phyloP scores from a whole-genome alignment of 805 yeast genomes.

The Kodamaea kakaduensis region DNA sequence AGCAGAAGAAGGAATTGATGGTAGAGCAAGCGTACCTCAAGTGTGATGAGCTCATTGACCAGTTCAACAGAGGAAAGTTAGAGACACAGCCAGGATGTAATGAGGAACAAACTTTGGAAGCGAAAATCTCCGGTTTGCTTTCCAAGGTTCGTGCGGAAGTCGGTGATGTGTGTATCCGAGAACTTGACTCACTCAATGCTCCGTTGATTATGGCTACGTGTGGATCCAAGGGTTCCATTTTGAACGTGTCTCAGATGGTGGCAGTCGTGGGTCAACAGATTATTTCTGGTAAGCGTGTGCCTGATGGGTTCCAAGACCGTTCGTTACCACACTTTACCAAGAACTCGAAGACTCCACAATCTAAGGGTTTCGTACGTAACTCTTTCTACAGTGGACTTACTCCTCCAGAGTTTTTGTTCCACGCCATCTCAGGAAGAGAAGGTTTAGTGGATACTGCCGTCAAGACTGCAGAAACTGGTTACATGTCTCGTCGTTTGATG shows the following conservation, averaged over 20 bases:
- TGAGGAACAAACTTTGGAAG: conserved; percentile 96
- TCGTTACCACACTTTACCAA: conserved; percentile 95
- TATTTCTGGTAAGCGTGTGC: conserved; percentile 97
- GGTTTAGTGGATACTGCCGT: conserved; percentile 99
- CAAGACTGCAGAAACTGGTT: conserved; percentile 98
- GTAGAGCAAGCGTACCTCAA: conserved; percentile 86
- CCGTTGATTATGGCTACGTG: conserved; percentile 99
- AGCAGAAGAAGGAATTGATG: conserved; percentile 73
- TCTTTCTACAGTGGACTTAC: conserved; percentile 90
- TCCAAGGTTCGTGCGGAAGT: conserved; percentile 98
- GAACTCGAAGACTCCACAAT: conserved; percentile 94
- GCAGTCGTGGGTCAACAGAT: conserved; percentile 99
- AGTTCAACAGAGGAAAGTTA: conserved; percentile 76
- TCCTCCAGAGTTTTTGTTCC: conserved; percentile 97
- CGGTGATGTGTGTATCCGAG: conserved; percentile 95
- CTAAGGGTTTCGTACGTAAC: conserved; percentile 95
- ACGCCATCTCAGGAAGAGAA: conserved; percentile 99
- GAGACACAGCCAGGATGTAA: conserved; percentile 99
- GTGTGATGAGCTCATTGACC: conserved; percentile 85
- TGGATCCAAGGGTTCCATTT: conserved; percentile 97
- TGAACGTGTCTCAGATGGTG: conserved; percentile 99
- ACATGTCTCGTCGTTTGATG: conserved; percentile 97
- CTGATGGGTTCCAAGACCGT: conserved; percentile 99
- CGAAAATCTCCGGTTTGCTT: conserved; percentile 91
- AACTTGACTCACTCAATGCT: conserved; percentile 85